Conservation (phyloP, 192 early-diverging fungal genomes). For the Lobosporangium transversale region DNA sequence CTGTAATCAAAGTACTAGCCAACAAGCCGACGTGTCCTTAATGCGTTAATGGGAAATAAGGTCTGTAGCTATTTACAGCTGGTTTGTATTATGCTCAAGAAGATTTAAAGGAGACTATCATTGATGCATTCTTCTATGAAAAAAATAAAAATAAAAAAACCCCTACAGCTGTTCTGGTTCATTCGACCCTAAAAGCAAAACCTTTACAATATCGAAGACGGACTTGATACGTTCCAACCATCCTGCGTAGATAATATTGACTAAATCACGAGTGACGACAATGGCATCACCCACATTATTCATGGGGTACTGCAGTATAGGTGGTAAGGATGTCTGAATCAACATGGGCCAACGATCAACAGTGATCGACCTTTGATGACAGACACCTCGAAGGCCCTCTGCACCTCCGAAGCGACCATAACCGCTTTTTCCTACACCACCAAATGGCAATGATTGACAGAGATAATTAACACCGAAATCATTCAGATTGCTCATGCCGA, state of each 20-base stretch:
- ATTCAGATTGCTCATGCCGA: constrained; percentile 88
- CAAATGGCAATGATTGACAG: constrained; percentile 84
- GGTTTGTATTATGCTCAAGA: no score
- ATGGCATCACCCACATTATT: constrained; percentile 46
- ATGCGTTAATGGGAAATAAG: no score
- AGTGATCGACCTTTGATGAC: constrained; percentile 77
- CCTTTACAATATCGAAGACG: constrained; percentile 45
- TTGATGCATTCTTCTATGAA: no score
- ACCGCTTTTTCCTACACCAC: constrained; percentile 81
- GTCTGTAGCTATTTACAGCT: no score
- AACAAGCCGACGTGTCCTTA: no score
- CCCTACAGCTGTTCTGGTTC: constrained; percentile 19
- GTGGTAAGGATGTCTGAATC: constrained; percentile 80
- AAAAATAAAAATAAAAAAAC: no score
- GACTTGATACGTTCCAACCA: constrained; percentile 24
- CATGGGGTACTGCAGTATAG: constrained; percentile 80
- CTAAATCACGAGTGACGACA: constrained; percentile 44
- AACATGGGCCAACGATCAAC: constrained; percentile 71
- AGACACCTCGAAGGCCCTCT: constrained; percentile 78
- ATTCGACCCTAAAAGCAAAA: constrained; percentile 26
- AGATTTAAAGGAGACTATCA: no score
- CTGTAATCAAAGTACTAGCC: no score
- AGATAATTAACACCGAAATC: constrained; percentile 89
- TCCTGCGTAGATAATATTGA: constrained; percentile 47
- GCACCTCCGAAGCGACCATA: constrained; percentile 80